Evolutionary conservation across 805 yeast genomes (phyloP), one percentile per base, ranked within the genome.

Genomic region (Cephaloascus albidus): DNA sequence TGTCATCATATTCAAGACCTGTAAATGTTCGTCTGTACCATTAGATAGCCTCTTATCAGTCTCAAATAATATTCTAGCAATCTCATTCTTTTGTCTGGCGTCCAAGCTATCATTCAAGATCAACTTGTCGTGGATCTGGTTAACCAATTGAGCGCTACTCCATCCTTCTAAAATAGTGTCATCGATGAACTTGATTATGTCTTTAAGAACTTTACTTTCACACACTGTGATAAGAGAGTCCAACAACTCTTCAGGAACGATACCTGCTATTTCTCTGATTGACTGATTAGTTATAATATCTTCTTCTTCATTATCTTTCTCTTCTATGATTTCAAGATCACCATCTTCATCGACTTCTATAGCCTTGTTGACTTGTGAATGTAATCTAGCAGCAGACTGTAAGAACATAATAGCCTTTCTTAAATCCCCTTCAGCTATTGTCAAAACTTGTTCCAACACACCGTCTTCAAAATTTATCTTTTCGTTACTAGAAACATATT

Each of bases 11-110:
- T 85, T 83, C 47, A 90, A 68, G 18, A 93, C 52, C 50, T 85
- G 95, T 20, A 90, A 63, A 43, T 84, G 86, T 55, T 90, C 98
- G 51, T 88, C 94, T 3, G 95, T 76, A 14, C 98, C 98, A 52
- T 79, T 86, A 39, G 79, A 72, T 40, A 90, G 65, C 39, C 79
- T 72, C 37, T 76, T 72, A 56, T 90, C 97, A 0, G 86, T 71
- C 34, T 78, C 82, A 49, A 88, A 86, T 19, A 93, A 58, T 4
- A 77, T 59, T 52, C 68, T 60, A 0, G 96, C 73, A 10, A 87
- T 72, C 35, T 59, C 51, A 52, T 78, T 84, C 54, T 90, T 93
- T 43, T 77, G 76, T 1, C 51, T 46, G 1, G 81, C 64, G 4
- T 65, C 51, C 23, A 73, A 55, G 2, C 59, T 46, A 43, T 78